Evolutionary conservation across 148 eudicot genomes (phyloP).

Genomic region (Amaranthus cruentus): DNA sequence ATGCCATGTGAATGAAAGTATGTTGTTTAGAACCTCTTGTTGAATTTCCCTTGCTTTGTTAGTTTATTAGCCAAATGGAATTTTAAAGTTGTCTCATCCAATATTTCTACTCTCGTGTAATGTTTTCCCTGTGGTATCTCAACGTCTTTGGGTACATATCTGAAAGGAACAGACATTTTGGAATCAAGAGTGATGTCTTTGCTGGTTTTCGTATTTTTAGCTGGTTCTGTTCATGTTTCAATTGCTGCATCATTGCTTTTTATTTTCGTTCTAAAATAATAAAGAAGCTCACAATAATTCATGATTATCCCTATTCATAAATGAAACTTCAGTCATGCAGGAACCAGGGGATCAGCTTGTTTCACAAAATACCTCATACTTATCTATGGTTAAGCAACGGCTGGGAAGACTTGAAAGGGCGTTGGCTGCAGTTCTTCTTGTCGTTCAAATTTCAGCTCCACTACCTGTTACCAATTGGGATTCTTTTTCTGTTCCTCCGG

Average conservation of each 20-base stretch:
- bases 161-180: neutral
- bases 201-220: neutral
- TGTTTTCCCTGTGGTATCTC: too few relatives aligned
- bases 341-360: constrained; percentile 34
- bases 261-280: neutral
- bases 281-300: neutral
- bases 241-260: neutral
- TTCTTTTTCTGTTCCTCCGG: constrained; percentile 40
- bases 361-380: constrained; percentile 18
- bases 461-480: constrained; percentile 44
- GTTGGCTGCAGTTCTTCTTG: constrained; percentile 41
- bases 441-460: constrained; percentile 51
- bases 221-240: neutral
- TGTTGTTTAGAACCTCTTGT: neutral
- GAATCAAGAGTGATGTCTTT: neutral
- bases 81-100: neutral
- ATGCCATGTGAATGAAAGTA: neutral
- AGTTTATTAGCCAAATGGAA: neutral
- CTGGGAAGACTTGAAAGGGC: constrained; percentile 42
- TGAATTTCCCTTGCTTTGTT: neutral
- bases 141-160: neutral
- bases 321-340: constrained; percentile 58
- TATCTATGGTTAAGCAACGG: constrained; percentile 30
- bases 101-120: neutral
- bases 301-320: constrained; percentile 27